Conservation (phyloP, 148 eudicot genomes). For the Amaranthus hypochondriacus region DNA sequence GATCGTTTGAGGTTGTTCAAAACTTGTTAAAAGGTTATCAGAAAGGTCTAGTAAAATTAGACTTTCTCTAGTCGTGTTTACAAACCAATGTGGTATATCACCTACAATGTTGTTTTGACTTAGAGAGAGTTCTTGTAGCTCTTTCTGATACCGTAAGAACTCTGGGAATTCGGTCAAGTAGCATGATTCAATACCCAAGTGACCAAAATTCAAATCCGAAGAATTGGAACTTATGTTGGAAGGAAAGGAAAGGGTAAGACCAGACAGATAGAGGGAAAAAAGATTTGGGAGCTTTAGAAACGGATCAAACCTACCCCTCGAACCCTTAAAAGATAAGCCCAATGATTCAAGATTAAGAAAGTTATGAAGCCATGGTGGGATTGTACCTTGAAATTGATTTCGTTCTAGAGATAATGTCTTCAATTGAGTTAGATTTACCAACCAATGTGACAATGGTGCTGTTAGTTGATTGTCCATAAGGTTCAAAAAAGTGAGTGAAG, state of each 20-base stretch:
- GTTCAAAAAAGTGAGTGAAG: not conserved
- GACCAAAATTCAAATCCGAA: not conserved
- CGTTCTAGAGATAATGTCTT: too few relatives aligned
- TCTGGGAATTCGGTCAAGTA: conserved; percentile 14
- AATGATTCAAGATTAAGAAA: not conserved
- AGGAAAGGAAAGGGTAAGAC: conserved; percentile 11
- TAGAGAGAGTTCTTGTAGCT: not conserved
- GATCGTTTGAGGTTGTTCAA: not conserved
- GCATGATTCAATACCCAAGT: conserved; percentile 3
- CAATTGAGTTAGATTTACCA: conserved; percentile 10
- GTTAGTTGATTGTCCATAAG: not conserved
- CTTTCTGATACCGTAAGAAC: not conserved
- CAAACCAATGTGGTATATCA: conserved; percentile 25
- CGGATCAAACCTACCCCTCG: not conserved
- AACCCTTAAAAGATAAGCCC: not conserved
- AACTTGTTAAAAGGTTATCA: conserved; percentile 13
- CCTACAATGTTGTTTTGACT: not conserved
- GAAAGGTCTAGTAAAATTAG: not conserved
- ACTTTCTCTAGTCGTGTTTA: conserved; percentile 16
- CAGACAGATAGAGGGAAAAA: not conserved
- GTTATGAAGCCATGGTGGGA: not conserved
- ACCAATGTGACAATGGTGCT: not conserved
- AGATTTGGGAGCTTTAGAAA: conserved; percentile 12
- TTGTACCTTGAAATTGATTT: not conserved
- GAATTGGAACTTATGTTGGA: not conserved